phyloP scores from a whole-genome alignment of 495 filamentous ascomycete species.

The Aspergillus hancockii region DNA sequence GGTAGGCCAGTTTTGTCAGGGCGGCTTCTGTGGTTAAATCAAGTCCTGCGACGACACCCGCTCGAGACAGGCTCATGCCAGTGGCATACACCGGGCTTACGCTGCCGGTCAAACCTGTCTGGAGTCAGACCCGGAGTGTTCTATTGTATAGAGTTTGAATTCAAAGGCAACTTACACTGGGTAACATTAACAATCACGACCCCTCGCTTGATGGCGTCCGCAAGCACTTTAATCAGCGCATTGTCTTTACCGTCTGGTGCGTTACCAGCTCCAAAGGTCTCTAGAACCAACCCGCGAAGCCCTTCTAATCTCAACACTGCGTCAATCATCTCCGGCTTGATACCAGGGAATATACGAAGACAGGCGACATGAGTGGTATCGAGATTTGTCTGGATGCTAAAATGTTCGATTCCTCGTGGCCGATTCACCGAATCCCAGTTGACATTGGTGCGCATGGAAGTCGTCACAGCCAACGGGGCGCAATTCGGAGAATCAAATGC shows the following conservation, averaged over 20 bases:
- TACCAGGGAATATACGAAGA: slow-evolving; percentile 92
- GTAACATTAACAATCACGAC: slow-evolving; percentile 92
- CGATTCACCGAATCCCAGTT: slow-evolving; percentile 80
- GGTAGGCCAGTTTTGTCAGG: slow-evolving; percentile 88
- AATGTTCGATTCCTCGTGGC: slow-evolving; percentile 70
- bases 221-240: slow-evolving; percentile 77
- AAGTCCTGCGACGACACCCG: slow-evolving; percentile 88
- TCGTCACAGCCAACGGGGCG: slow-evolving; percentile 75
- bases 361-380: slow-evolving; percentile 90
- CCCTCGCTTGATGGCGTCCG: slow-evolving; percentile 73
- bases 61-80: slow-evolving; percentile 81
- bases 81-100: slow-evolving; percentile 91
- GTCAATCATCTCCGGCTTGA: slow-evolving; percentile 93
- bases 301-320: slow-evolving; percentile 78
- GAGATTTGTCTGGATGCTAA: slow-evolving; percentile 74
- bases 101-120: slow-evolving; percentile 67
- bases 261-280: slow-evolving; percentile 96
- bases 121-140: background rate
- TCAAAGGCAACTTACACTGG: slow-evolving; percentile 62
- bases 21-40: slow-evolving; percentile 95
- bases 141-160: background rate
- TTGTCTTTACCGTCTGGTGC: slow-evolving; percentile 84
- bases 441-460: slow-evolving; percentile 77
- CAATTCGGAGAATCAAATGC: slow-evolving; percentile 89
- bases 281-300: slow-evolving; percentile 81